Evolutionary conservation across 2,329 filamentous ascomycete genomes (phyloP), one percentile per base, ranked within the genome.

Genomic region (Malbranchea cinnamomea): DNA sequence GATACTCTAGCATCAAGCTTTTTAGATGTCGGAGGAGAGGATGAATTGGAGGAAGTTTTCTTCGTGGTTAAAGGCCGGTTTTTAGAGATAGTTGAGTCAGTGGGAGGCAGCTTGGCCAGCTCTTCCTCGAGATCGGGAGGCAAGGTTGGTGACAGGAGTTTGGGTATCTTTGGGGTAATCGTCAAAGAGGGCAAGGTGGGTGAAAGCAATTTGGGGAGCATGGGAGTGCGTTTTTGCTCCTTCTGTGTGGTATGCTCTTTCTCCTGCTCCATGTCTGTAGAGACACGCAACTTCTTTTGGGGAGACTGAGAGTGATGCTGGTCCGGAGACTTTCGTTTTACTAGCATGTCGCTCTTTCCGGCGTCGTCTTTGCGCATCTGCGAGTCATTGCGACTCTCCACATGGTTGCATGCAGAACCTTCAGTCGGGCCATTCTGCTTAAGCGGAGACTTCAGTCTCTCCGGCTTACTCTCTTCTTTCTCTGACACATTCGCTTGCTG

Each of bases 141-240:
- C 3, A 74, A 53, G 9, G 65, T 69, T 3, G 68, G 68, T 4
- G 69, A 73, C n/a, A 73, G 49, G 20, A 71, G 56, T 6, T 59
- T 56, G 7, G 68, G 68, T 11, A 71, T 47, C 32, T 47, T 55
- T 15, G 49, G 48, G 12, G 41, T 44, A 32, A 36, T 35, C 43
- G 31, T 52, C n/a, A 29, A 24, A 6, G 37, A 52, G 18, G 48
- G 50, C 12, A 63, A 48, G 24, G 57, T 56, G 14, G 59, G 57
- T 15, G 49, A 65, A 38, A 60, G 48, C 13, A 59, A 47, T 20
- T 44, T 46, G 15, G 56, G 56, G 13, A 59, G 43, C 13, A 40
- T 36, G 27, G 44, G 45, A 8, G 21, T 30, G 9, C 25, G 33
- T 33, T 44, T 39, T 29, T 46, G 18, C 37, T 42, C 35, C 33